Percentiles rank a stretch among this genome's conserved stretches.
Evolutionary conservation across 2,329 filamentous ascomycete genomes (phyloP).

Genomic region (Trichoderma sp.): DNA sequence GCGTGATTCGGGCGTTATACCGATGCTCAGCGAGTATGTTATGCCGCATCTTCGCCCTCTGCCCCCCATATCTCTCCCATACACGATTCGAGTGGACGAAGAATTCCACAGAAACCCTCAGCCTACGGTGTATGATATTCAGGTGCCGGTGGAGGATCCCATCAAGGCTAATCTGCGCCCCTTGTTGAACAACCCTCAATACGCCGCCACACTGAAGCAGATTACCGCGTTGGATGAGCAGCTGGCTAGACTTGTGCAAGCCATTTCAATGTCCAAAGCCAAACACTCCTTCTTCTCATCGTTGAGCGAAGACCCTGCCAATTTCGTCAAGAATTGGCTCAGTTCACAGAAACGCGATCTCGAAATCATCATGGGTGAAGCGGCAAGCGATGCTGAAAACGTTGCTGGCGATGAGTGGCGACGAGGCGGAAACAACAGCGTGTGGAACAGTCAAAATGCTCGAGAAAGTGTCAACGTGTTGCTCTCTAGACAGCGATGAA

Average conservation of each 20-base stretch:
- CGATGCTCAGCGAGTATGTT: conserved; percentile 77
- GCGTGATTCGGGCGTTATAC: conserved; percentile 77
- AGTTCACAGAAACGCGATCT: conserved; percentile 88
- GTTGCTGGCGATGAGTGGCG: conserved; percentile 67
- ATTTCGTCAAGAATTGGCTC: conserved; percentile 83
- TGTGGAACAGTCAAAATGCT: conserved; percentile 57
- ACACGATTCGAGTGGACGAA: conserved; percentile 91
- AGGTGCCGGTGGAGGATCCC: conserved; percentile 80
- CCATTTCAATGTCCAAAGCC: conserved; percentile 77
- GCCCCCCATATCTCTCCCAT: conserved; percentile 77
- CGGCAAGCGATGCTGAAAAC: conserved; percentile 59
- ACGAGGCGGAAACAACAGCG: conserved; percentile 51
- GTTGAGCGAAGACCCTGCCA: conserved; percentile 75
- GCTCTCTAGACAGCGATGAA: conserved; percentile 50
- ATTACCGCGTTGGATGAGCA: conserved; percentile 80
- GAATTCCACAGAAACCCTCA: conserved; percentile 71
- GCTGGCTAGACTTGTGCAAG: conserved; percentile 77
- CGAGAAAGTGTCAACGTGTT: conserved; percentile 62
- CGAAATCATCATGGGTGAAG: conserved; percentile 82
- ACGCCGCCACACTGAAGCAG: conserved; percentile 69
- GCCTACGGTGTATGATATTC: conserved; percentile 86
- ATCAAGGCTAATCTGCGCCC: conserved; percentile 64
- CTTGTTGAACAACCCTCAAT: conserved; percentile 66
- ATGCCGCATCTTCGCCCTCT: conserved; percentile 74
- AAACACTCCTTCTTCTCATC: conserved; percentile 85